Percentiles rank a stretch among this genome's conserved stretches.
These are phyloP conservation scores for Candida sanyaensis DNA, from an alignment of 1,139 yeast species.

Conservation along the genomic window DNA sequence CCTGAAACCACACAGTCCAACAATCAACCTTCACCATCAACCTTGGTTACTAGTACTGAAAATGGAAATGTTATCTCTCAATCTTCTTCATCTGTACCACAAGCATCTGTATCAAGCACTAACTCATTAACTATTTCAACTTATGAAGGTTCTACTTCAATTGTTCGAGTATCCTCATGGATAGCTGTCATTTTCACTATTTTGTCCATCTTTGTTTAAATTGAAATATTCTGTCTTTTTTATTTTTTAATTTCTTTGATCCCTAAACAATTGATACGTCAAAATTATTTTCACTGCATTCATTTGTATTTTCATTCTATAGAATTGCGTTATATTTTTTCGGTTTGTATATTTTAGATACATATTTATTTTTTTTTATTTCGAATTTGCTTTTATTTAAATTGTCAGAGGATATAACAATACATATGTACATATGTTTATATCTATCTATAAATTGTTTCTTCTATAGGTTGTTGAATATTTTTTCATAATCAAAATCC, in stretches of 20 bases:
- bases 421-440: neutral
- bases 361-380: neutral
- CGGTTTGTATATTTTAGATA: neutral
- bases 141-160: conserved; percentile 1
- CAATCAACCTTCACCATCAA: neutral
- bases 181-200: neutral
- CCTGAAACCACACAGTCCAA: neutral
- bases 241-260: neutral
- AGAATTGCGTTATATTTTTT: neutral
- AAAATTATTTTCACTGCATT: too few relatives aligned
- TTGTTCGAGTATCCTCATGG: neutral
- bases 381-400: too few relatives aligned
- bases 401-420: too few relatives aligned
- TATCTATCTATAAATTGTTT: conserved; percentile 15
- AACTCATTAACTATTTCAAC: neutral
- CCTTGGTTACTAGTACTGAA: neutral
- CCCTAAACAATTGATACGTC: too few relatives aligned
- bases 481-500: conserved; percentile 27
- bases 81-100: neutral
- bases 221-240: neutral
- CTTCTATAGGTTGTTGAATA: conserved; percentile 20
- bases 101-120: neutral
- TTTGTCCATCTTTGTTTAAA: neutral
- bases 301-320: neutral
- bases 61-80: neutral